Conservation (phyloP, 768 basidiomycete species). For the Auricularia auricula-judae region DNA sequence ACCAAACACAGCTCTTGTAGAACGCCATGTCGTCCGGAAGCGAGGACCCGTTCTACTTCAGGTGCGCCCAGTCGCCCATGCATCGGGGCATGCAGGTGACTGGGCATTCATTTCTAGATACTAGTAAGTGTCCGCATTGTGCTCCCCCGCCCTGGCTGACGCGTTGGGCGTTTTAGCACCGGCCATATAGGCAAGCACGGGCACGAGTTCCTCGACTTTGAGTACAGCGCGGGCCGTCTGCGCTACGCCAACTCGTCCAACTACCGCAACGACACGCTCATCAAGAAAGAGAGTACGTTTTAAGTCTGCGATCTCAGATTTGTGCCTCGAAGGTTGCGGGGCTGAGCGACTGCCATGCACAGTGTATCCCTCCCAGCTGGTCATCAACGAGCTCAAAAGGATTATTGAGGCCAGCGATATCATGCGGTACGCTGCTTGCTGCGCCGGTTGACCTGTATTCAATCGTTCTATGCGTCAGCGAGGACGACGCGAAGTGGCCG, state of each 20-base stretch:
- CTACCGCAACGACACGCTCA: constrained; percentile 94
- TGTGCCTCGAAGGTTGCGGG: neutral
- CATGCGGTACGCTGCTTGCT: constrained; percentile 54
- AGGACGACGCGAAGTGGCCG: constrained; percentile 97
- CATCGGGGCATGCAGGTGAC: constrained; percentile 12
- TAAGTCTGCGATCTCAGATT: too few relatives aligned
- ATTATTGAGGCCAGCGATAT: constrained; percentile 92
- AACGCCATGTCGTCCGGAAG: constrained; percentile 38
- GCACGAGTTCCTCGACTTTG: constrained; percentile 97
- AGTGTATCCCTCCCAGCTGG: constrained; percentile 94
- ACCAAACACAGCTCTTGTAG: neutral
- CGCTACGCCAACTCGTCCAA: constrained; percentile 99
- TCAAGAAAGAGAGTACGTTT: constrained; percentile 93
- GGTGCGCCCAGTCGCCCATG: constrained; percentile 30
- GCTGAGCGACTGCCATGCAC: neutral
- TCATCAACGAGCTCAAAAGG: constrained; percentile 89
- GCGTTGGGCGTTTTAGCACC: constrained; percentile 39
- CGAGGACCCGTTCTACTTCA: constrained; percentile 68
- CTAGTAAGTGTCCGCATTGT: constrained; percentile 30
- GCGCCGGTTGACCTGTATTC: neutral
- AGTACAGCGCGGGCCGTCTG: constrained; percentile 92
- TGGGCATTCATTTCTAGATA: constrained; percentile 26
- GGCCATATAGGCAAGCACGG: constrained; percentile 99
- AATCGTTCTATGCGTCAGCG: constrained; percentile 35
- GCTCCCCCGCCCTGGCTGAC: constrained; percentile 12